Percentiles rank a stretch among this genome's conserved stretches.
Evolutionary conservation across 768 basidiomycete genomes (phyloP).

Genomic region (Lactifluus rugatus): DNA sequence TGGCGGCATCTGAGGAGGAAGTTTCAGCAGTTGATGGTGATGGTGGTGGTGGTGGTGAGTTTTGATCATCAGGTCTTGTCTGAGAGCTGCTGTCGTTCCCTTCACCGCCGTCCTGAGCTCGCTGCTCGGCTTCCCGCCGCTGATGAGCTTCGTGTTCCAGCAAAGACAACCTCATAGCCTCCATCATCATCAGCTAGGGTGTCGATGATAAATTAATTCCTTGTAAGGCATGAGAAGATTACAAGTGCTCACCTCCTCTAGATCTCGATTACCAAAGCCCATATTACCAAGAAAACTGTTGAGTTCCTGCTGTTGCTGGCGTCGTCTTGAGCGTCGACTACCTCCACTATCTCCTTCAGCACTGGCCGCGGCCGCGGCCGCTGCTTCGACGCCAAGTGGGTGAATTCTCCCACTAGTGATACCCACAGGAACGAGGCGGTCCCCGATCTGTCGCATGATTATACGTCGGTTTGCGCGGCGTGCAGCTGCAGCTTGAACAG

Average conservation of each 20-base stretch:
- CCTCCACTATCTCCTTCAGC: constrained; percentile 33
- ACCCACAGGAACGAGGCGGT: constrained; percentile 93
- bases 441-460: constrained; percentile 97
- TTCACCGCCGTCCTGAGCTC: constrained; percentile 41
- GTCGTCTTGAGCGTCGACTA: constrained; percentile 47
- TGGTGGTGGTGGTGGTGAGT: not conserved
- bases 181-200: constrained; percentile 95
- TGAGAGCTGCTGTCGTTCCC: constrained; percentile 12
- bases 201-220: not conserved
- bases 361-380: no score
- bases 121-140: constrained; percentile 62
- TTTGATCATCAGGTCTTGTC: constrained; percentile 1
- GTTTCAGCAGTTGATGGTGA: not conserved
- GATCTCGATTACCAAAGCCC: constrained; percentile 74
- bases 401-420: constrained; percentile 84
- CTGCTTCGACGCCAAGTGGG: constrained; percentile 53
- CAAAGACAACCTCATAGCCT: constrained; percentile 93
- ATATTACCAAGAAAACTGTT: constrained; percentile 52
- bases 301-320: constrained; percentile 45
- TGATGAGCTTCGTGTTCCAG: constrained; percentile 94
- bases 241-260: constrained; percentile 66
- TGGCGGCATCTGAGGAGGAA: not conserved
- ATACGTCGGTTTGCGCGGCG: constrained; percentile 92
- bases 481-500: constrained; percentile 92
- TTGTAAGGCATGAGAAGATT: not conserved